Percentiles rank a stretch among this genome's conserved stretches.
These are phyloP conservation scores for Nigrospora osmanthi DNA, from an alignment of 2,329 filamentous ascomycete species.

Conservation along the genomic window DNA sequence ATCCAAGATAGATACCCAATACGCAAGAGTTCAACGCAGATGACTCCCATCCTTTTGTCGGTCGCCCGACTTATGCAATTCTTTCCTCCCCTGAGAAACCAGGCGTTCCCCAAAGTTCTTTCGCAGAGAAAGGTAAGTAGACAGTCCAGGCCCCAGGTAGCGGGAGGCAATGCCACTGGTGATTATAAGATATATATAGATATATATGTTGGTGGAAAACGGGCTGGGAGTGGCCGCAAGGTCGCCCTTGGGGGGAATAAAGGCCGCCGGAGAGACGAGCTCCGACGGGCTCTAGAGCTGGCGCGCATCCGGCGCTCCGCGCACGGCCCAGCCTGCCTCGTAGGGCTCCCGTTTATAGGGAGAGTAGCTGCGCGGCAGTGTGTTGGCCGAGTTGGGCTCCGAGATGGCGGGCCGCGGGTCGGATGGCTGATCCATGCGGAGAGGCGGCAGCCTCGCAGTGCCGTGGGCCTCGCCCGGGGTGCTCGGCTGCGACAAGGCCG, in stretches of 20 bases:
- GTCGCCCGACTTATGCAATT: conserved; percentile 2
- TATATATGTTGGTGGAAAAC: too few species aligned
- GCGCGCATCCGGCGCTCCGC: neutral
- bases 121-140: too few species aligned
- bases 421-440: conserved; percentile 35
- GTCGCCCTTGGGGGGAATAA: too few species aligned
- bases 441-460: conserved; percentile 37
- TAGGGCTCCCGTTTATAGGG: conserved; percentile 23
- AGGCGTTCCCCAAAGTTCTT: too few species aligned
- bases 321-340: conserved; percentile 29
- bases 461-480: conserved; percentile 18
- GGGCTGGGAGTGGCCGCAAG: too few species aligned
- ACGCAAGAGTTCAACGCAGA: neutral
- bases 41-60: neutral
- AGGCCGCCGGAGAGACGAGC: too few species aligned
- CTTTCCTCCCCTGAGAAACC: neutral
- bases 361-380: conserved; percentile 15
- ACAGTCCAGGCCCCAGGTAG: too few species aligned
- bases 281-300: too few species aligned
- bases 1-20: neutral
- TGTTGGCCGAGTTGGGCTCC: conserved; percentile 10
- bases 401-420: conserved; percentile 12
- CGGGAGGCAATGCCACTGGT: too few species aligned
- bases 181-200: too few species aligned
- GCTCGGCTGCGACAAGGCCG: conserved; percentile 21